Percentiles rank a stretch among this genome's conserved stretches.
These are phyloP conservation scores for Vitis hybrid DNA, from an alignment of 177 flowering plant species.

Conservation along the genomic window DNA sequence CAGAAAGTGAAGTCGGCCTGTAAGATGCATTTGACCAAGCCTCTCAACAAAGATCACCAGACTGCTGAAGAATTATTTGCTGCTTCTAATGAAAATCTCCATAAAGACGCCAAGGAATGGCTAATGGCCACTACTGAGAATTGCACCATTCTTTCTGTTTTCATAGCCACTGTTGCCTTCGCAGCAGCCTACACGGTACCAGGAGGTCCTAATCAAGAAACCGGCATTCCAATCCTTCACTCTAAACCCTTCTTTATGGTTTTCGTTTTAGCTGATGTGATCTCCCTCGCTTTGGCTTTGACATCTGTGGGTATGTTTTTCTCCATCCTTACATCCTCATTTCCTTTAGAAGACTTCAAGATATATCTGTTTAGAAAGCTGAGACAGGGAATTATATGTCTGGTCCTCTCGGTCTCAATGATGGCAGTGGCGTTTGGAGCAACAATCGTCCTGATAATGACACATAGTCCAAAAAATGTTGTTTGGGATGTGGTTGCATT, in stretches of 20 bases:
- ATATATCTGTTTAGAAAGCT: conserved; percentile 16
- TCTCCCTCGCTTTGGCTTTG: conserved; percentile 21
- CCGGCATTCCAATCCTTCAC: conserved; percentile 25
- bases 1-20: conserved; percentile 2
- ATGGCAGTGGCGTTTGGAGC: conserved; percentile 25
- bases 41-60: not conserved
- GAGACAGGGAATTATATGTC: conserved; percentile 13
- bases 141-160: conserved; percentile 6
- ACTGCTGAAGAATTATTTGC: no score
- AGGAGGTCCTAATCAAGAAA: conserved; percentile 2
- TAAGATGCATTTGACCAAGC: not conserved
- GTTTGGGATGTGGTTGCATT: conserved; percentile 3
- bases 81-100: not conserved
- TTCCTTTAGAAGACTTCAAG: conserved; percentile 13
- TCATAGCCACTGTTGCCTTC: conserved; percentile 7
- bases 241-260: conserved; percentile 15
- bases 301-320: conserved; percentile 27
- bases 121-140: not conserved
- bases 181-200: conserved; percentile 1
- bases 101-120: not conserved
- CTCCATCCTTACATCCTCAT: conserved; percentile 26
- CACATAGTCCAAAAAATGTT: not conserved
- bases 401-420: conserved; percentile 20
- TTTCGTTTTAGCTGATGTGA: conserved; percentile 24
- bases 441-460: conserved; percentile 19